Base-by-base conservation (phyloP, 768 basidiomycete species). In the Leccinum broughii region DNA sequence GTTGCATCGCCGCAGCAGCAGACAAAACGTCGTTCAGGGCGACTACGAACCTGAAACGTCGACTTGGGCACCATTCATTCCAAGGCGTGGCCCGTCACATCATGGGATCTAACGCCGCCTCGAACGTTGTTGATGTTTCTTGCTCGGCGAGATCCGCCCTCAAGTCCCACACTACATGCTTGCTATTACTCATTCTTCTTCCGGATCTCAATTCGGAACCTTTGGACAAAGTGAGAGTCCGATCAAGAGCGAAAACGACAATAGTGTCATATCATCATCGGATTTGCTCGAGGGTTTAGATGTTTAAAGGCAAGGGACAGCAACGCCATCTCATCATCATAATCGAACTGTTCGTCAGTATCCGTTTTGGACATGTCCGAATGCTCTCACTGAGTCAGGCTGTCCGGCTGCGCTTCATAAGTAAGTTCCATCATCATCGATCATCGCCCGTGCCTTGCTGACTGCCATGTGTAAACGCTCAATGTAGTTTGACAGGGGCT, bases 121-220 rank as follows among this genome's bases (percentile, higher is more conserved):
- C 48, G 62, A 69, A 60, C 50, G 51, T 53, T 46, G 24, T 51
- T 44, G 41, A 10, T n/a, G 44, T 46, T 46, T 46, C 44, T 46
- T 46, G 48, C 56, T 55, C 57, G 64, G 64, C n/a, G 70, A 70
- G 69, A 71, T 70, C 69, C 69, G 69, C 56, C 58, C 68, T 63
- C 70, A 69, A 57, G 61, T 71, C 57, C 64, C 59, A 50, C 57
- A 37, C 22, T 46, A 55, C 55, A 22, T 41, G 14, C 44, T 46
- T 46, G 20, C 44, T 46, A 46, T 46, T 46, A 41, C 20, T 46
- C 20, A 46, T 46, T 46, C 44, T 37, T 34, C 53, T 35, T 48
- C 59, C 69, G 69, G 69, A 70, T 71, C 70, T 69, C 65, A 59
- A 58, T 57, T 62, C 62, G 63, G 60, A 56, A 24, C 49, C 50